Percentiles rank a stretch among this genome's conserved stretches.
These are phyloP conservation scores for Trichothecium sympodiale DNA, from an alignment of 2,329 filamentous ascomycete genomes.

Conservation along the genomic window DNA sequence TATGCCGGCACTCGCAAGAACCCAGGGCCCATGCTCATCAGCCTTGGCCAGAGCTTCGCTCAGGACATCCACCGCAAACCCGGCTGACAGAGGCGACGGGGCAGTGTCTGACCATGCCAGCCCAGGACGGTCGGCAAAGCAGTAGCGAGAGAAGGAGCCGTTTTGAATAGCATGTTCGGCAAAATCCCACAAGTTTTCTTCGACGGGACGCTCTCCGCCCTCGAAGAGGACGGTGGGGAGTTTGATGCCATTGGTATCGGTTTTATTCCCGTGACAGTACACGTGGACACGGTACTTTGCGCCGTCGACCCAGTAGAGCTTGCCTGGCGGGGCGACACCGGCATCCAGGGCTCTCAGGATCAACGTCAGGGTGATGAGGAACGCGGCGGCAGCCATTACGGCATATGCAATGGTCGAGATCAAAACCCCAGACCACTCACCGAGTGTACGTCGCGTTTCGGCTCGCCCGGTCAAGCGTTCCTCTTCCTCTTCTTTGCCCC, in stretches of 20 bases:
- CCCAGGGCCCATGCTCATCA: conserved; percentile 79
- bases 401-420: conserved; percentile 61
- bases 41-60: conserved; percentile 74
- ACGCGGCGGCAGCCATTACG: conserved; percentile 53
- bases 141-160: conserved; percentile 78
- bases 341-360: conserved; percentile 72
- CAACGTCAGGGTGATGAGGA: conserved; percentile 71
- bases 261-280: conserved; percentile 65
- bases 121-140: conserved; percentile 90
- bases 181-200: conserved; percentile 69
- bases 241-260: conserved; percentile 36
- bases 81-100: conserved; percentile 83
- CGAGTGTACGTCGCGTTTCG: conserved; percentile 70
- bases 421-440: conserved; percentile 77
- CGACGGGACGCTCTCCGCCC: conserved; percentile 68
- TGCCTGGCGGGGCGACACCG: conserved; percentile 60
- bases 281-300: conserved; percentile 81
- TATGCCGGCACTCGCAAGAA: conserved; percentile 76
- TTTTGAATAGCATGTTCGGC: conserved; percentile 66
- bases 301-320: conserved; percentile 69
- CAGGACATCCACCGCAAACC: conserved; percentile 81
- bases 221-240: conserved; percentile 80
- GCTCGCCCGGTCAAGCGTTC: conserved; percentile 80
- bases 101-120: conserved; percentile 82
- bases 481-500: conserved; percentile 90